phyloP scores from a whole-genome alignment of 768 basidiomycete species.

The Clavulina sp. region DNA sequence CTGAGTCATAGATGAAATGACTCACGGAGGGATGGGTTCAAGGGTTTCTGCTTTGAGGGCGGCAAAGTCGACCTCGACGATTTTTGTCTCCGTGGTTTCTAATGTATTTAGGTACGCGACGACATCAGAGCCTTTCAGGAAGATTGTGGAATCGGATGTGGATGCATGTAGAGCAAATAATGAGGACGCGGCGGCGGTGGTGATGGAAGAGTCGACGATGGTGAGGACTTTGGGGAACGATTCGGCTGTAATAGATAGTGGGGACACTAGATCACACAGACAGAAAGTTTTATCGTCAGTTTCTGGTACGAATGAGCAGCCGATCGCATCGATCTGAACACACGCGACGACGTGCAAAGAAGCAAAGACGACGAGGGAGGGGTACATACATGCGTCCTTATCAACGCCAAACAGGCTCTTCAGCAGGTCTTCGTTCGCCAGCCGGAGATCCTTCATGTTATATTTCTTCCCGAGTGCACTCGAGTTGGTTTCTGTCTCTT shows the following conservation, averaged over 20 bases:
- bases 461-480: conserved; percentile 60
- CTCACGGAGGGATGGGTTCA: conserved; percentile 15
- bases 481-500: conserved; percentile 70
- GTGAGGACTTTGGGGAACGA: conserved; percentile 56
- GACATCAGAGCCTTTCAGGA: conserved; percentile 66
- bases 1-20: conserved; percentile 8
- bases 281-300: conserved; percentile 12
- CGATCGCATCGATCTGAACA: not conserved
- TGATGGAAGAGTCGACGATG: conserved; percentile 64
- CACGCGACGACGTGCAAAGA: too few relatives aligned
- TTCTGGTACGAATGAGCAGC: not conserved
- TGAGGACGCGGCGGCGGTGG: conserved; percentile 43
- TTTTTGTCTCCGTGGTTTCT: conserved; percentile 43
- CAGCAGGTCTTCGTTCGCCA: conserved; percentile 75
- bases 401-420: conserved; percentile 67
- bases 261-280: conserved; percentile 43
- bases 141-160: conserved; percentile 52
- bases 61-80: conserved; percentile 60
- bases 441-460: conserved; percentile 49
- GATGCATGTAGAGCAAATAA: conserved; percentile 57
- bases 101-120: conserved; percentile 50
- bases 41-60: conserved; percentile 32
- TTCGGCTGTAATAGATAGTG: conserved; percentile 46
- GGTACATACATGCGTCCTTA: conserved; percentile 55
- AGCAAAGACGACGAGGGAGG: not conserved